These are phyloP conservation scores for Selaginella moellendorffii DNA, from an alignment of 75 land plant species.

Conservation along the genomic window DNA sequence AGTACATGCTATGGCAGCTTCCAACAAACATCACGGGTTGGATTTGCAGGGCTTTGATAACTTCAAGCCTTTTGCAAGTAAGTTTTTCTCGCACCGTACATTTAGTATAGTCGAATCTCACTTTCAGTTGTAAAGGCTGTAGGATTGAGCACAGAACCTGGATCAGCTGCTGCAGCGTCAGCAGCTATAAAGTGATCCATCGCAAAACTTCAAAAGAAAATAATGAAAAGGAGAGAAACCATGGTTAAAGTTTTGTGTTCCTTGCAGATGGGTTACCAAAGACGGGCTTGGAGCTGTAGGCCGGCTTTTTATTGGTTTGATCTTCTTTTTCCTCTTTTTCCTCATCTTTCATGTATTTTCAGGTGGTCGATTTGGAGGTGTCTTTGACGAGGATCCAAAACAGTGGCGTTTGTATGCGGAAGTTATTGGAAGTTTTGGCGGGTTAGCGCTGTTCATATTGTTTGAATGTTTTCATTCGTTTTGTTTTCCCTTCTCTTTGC, in stretches of 20 bases:
- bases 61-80: conserved; percentile 93
- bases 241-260: neutral
- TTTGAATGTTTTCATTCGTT: neutral
- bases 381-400: conserved; percentile 99
- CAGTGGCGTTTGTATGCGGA: conserved; percentile 99
- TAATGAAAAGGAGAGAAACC: neutral
- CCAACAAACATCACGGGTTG: conserved; percentile 97
- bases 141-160: conserved; percentile 65
- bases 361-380: conserved; percentile 93
- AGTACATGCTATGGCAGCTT: conserved; percentile 90
- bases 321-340: neutral
- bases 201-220: neutral
- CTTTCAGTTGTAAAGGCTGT: conserved; percentile 45
- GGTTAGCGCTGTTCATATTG: conserved; percentile 29
- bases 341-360: neutral
- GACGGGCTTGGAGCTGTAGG: conserved; percentile 98
- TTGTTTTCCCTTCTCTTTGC: conserved; percentile 15
- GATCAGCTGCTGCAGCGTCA: conserved; percentile 66
- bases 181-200: conserved; percentile 72
- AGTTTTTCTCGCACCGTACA: neutral
- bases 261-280: conserved; percentile 87
- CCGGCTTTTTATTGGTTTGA: conserved; percentile 79
- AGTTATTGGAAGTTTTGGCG: conserved; percentile 92
- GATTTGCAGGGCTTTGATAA: conserved; percentile 89
- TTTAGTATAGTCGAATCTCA: neutral